Base-by-base conservation (phyloP, 1,139 yeast genomes). In the Hyphopichia wangnamkhiaoensis region DNA sequence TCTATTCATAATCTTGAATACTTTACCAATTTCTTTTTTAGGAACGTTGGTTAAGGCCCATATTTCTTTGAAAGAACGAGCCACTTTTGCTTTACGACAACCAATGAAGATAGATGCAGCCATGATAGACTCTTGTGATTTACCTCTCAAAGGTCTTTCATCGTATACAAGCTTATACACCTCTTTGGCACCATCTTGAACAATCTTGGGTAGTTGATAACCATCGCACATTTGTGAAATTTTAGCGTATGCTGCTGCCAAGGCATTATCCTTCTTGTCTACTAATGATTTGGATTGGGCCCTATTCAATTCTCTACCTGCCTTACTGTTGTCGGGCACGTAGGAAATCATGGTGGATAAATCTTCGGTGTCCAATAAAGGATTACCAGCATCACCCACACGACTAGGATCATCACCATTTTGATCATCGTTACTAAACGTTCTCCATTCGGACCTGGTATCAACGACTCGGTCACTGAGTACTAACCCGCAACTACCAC, bases 301-400 rank as follows among this genome's bases (percentile, higher is more conserved):
- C 53, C 96, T 74, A 56, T 84, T 89, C 54, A 93, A 76, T 52
- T 91, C 98, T 49, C 96, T 74, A 8, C 96, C 96, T 5, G 80
- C 77, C 46, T 82, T 79, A 23, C 82, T 74, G 48, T 87, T 89
- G 39, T 87, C 90, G 34, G 86, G 86, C 24, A 84, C 89, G 45
- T 84, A 82, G 17, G 97, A 88, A 45, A 93, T 94, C 74, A 91
- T 82, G 4, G 98, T 93, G 16, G 95, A 90, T 43, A 93, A 80
- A 62, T 90, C 95, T 53, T 87, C 94, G 19, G 95, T 87, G 55
- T 91, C 98, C 52, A 94, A 72, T 45, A 91, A 68, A 12, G 98
- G 97, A 59, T 91, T 91, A n/a, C 94, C 85, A 3, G 98, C 98
- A 58, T 91, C 98, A 62, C 98, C 98, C 48, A 93, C 98, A 86